These are phyloP conservation scores for Hibiscus tridactylites DNA, from an alignment of 345 rosid genomes.

Conservation along the genomic window DNA sequence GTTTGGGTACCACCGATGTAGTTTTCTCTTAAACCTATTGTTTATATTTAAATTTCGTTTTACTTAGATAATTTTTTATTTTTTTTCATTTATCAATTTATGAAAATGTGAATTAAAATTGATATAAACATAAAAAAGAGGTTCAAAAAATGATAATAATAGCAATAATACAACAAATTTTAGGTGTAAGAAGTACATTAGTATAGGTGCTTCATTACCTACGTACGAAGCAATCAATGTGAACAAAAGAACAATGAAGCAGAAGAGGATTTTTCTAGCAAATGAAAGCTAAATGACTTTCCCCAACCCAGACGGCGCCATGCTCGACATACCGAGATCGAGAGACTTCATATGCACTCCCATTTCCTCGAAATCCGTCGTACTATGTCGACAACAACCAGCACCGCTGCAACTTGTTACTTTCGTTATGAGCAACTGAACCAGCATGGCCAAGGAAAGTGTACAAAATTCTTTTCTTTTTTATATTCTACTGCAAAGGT, in stretches of 20 bases:
- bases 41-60: too few relatives aligned
- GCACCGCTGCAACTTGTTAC: not conserved
- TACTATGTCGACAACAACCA: not conserved
- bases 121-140: too few relatives aligned
- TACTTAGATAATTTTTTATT: too few relatives aligned
- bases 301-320: not conserved
- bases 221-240: too few relatives aligned
- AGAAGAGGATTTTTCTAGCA: not conserved
- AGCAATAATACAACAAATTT: not conserved
- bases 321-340: not conserved
- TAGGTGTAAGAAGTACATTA: too few relatives aligned
- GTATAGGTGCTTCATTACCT: too few relatives aligned
- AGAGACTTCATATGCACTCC: not conserved
- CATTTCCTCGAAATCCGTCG: not conserved
- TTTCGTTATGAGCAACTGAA: not conserved
- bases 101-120: too few relatives aligned
- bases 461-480: constrained; percentile 1
- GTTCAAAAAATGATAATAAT: not conserved
- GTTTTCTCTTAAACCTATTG: too few relatives aligned
- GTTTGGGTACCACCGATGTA: too few relatives aligned
- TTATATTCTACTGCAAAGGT: not conserved
- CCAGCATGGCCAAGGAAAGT: constrained; percentile 1
- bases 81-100: too few relatives aligned
- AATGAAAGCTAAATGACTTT: too few relatives aligned
- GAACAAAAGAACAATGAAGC: not conserved